Base-by-base conservation (phyloP, 805 yeast genomes). In the Yarrowia sp. region DNA sequence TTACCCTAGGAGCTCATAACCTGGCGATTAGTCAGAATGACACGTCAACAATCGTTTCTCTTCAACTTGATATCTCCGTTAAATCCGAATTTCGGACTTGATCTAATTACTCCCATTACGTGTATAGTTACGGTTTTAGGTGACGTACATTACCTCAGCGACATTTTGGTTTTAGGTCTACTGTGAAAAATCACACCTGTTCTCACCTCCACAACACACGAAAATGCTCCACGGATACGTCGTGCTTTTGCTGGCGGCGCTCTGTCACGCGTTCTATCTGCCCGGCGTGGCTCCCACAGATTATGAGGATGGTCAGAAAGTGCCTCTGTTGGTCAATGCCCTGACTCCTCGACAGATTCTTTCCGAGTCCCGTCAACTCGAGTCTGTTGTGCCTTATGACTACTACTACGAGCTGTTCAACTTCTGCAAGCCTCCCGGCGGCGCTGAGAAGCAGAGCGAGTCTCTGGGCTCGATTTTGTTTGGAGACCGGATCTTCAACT, bases 231-330 rank as follows among this genome's bases (percentile, higher is more conserved):
- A 43, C 30, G 48, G 22, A 4, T 24, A 24, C 32, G 51, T 58
- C 54, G 44, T 64, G 65, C 40, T 38, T 24, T 51, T 17, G 48
- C 67, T 56, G 36, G 63, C 67, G 28, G 49, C 68, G 19, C 54
- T 68, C 17, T 74, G 76, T 19, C 64, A 68, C 61, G 96, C 87
- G 2, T 93, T 95, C 77, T 93, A 95, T 73, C 80, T 95, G 65
- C 98, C 98, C 0, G 98, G 98, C 9, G 95, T 92, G 24, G 97
- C 98, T 0, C 98, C 99, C 19, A 89, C 96, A 1, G 88, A 93
- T 59, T 95, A 93, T 73, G 79, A 81, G 51, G 80, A 83, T 66
- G 91, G 87, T 59, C 96, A 92, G 63, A 69, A 72, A 2, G 86
- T 95, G 58, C 90, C 93, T 16, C 78, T 95, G 64, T 78, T 88